phyloP scores from a whole-genome alignment of 139 green algal genomes.

The Pseudopediastrum boryanum region DNA sequence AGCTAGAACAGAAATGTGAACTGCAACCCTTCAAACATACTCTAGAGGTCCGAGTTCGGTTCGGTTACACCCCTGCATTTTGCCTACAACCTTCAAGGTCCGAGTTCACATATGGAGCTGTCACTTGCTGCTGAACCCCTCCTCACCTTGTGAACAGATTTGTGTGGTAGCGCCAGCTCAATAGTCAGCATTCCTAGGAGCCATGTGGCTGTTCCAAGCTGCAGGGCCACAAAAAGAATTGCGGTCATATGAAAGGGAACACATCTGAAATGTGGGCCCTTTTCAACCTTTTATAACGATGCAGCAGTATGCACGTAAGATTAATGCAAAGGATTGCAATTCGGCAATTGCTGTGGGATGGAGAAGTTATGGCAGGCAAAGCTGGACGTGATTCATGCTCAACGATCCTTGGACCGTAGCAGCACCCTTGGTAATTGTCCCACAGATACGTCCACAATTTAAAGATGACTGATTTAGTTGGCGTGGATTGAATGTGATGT shows the following conservation, averaged over 20 bases:
- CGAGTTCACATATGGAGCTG: neutral
- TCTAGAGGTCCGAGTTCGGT: too few species aligned
- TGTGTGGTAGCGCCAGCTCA: slow-evolving; percentile 62
- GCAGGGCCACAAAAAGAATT: neutral
- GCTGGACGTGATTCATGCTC: too few species aligned
- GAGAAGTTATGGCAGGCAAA: too few species aligned
- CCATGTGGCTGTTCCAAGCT: slow-evolving; percentile 54
- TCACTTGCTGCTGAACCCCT: neutral
- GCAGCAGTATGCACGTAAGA: neutral
- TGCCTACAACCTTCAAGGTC: neutral
- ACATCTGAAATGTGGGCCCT: neutral
- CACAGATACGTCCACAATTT: too few species aligned
- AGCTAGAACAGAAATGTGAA: neutral
- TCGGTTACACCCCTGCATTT: neutral
- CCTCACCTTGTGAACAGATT: slow-evolving; percentile 43
- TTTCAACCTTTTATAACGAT: neutral
- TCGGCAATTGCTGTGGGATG: neutral
- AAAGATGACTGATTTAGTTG: too few species aligned
- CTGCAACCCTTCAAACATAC: neutral
- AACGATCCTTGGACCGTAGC: too few species aligned
- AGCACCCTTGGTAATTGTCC: too few species aligned
- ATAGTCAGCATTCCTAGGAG: slow-evolving; percentile 58
- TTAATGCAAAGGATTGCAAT: neutral
- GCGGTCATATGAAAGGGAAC: neutral
- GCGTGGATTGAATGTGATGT: too few species aligned